Evolutionary conservation across 257 asterid species (phyloP), one percentile per base, ranked within the genome.

Genomic region (Hygrophila difformis): DNA sequence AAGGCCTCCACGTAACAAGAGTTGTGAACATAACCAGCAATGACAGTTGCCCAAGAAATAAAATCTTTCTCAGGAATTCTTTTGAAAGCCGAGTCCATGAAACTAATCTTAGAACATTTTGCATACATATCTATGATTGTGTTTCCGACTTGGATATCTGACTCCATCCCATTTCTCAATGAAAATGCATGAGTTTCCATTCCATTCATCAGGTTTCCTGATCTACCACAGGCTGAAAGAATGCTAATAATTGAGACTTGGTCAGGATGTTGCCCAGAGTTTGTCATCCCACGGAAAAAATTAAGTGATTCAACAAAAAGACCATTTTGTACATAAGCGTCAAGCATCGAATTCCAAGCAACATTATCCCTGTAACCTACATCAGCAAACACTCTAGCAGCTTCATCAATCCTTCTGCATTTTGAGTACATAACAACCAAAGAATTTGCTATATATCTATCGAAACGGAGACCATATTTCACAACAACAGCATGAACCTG

Each of bases 41-140:
- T 72, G 36, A 69, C 20, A 15, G 93, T 81, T 8, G 94, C 78
- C 92, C 94, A 88, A 38, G 94, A 76, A 60, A 88, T 64, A 20
- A 22, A 45, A 58, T 84, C 94, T 60, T 68, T 79, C 14, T 39
- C 14, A 41, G 56, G 65, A 60, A 84, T 76, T 55, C 79, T 76
- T 2, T 43, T 47, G 43, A 84, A 79, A 44, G 79, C 66, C 47
- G 44, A 43, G 20, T 61, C 77, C 88, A 75, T 78, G 51, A 56
- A 84, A 55, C 56, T 71, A 9, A 69, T 70, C 60, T 63, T 75
- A 9, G 78, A 71, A 63, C 97, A 84, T 72, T 88, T 88, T n/a
- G 81, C 89, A 53, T 88, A 88, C 94, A 81, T 81, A 73, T 88
- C 94, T 17, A 64, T 18, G 18, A 88, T 77, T 29, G 94, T 72